phyloP scores from a whole-genome alignment of 192 early-diverging fungal species.

The Backusella sp. region DNA sequence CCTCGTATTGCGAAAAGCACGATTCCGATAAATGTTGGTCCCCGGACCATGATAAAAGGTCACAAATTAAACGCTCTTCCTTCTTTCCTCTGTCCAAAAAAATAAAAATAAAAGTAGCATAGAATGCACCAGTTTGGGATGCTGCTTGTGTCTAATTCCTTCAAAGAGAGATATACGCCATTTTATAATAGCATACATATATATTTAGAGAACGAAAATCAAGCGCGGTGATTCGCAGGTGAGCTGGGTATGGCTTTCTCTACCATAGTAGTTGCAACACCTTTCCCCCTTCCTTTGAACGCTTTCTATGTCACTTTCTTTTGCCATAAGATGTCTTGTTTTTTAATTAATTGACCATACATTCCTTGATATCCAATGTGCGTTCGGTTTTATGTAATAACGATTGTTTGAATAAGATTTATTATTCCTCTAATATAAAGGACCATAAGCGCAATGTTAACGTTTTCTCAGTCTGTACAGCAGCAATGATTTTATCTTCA shows the following conservation, averaged over 20 bases:
- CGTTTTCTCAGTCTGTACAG: background rate
- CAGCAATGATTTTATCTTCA: conserved; percentile 14
- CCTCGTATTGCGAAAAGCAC: background rate
- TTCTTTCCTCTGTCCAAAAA: background rate
- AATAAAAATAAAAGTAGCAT: background rate
- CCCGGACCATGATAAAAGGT: background rate
- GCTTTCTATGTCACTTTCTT: background rate
- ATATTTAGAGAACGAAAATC: background rate
- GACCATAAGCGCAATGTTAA: background rate
- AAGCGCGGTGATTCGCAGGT: background rate
- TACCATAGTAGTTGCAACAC: background rate
- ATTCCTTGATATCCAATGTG: background rate
- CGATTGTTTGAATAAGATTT: background rate
- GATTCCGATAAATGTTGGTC: background rate
- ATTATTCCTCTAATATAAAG: background rate
- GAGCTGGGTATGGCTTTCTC: background rate
- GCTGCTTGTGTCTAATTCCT: background rate
- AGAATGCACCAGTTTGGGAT: background rate
- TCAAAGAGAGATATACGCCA: background rate
- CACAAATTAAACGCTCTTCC: background rate
- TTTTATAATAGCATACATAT: background rate
- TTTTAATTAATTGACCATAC: background rate
- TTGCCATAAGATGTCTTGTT: background rate
- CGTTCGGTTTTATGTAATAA: background rate
- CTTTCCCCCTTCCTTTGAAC: background rate